Evolutionary conservation across 176 grass and related monocot genomes (phyloP).

Genomic region (Guadua angustifolia): DNA sequence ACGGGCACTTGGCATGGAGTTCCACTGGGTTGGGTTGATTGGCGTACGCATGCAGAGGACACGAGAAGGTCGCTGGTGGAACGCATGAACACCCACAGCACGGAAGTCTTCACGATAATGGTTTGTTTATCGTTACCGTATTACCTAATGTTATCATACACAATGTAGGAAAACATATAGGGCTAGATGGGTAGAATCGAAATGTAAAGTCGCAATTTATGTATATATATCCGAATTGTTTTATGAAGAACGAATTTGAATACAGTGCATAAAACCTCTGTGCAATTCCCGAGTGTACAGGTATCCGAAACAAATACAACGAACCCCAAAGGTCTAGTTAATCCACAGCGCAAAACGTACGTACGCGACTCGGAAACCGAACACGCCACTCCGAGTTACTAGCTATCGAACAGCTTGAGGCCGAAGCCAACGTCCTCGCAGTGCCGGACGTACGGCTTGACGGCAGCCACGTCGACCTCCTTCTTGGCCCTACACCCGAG

Average conservation of each 20-base stretch:
- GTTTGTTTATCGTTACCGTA: too few relatives aligned
- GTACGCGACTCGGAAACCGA: not conserved
- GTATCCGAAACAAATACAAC: constrained; percentile 39
- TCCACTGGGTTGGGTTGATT: too few relatives aligned
- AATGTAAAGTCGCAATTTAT: too few relatives aligned
- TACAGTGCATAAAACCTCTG: not conserved
- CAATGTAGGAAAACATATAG: too few relatives aligned
- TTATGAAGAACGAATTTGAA: constrained; percentile 42
- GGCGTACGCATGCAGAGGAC: too few relatives aligned
- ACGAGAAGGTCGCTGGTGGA: too few relatives aligned
- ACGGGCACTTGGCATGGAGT: too few relatives aligned
- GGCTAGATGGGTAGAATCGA: too few relatives aligned
- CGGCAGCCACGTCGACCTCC: constrained; percentile 58
- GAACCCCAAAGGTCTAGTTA: constrained; percentile 40
- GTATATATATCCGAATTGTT: not conserved
- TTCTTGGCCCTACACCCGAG: constrained; percentile 64
- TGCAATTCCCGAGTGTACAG: constrained; percentile 26
- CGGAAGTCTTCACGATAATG: too few relatives aligned
- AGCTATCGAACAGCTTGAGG: constrained; percentile 73
- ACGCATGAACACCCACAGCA: too few relatives aligned
- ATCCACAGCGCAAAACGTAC: constrained; percentile 15
- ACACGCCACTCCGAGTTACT: not conserved
- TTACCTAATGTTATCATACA: too few relatives aligned
- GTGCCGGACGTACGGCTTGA: constrained; percentile 72
- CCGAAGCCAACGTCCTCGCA: constrained; percentile 85